A percentile compares a stretch with the other conserved stretches of the same genome.
phyloP scores from a whole-genome alignment of 352 stramenopile species.

The Phytophthora brassicae region DNA sequence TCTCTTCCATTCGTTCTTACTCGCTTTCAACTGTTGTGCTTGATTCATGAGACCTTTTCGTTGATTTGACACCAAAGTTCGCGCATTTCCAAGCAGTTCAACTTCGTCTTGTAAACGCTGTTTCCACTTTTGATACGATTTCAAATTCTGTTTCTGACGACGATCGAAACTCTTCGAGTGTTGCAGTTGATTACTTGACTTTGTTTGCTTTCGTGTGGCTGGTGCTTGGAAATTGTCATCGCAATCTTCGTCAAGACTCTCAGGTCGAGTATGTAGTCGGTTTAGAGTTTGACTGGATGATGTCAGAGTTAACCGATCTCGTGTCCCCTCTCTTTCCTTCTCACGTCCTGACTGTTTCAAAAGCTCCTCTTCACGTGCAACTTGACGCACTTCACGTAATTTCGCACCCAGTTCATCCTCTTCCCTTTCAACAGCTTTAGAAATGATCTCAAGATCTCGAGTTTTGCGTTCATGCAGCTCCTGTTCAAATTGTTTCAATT shows the following conservation, averaged over 20 bases:
- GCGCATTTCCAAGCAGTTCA: constrained; percentile 48
- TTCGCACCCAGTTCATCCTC: constrained; percentile 40
- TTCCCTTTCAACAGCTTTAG: constrained; percentile 44
- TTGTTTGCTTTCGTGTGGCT: not conserved
- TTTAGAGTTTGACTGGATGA: constrained; percentile 12
- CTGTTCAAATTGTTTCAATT: constrained; percentile 53
- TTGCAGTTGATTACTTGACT: constrained; percentile 9
- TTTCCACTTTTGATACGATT: constrained; percentile 43
- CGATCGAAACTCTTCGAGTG: constrained; percentile 1
- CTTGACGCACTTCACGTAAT: constrained; percentile 38
- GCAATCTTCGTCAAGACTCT: constrained; percentile 1
- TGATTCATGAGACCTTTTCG: constrained; percentile 54
- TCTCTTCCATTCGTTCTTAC: constrained; percentile 53
- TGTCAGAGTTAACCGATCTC: not conserved
- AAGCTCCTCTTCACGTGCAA: constrained; percentile 43
- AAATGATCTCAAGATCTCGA: constrained; percentile 43
- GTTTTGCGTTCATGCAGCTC: constrained; percentile 49
- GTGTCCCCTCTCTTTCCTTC: not conserved
- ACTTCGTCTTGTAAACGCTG: constrained; percentile 50
- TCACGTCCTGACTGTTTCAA: constrained; percentile 7
- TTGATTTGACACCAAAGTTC: constrained; percentile 42
- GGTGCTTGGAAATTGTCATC: not conserved
- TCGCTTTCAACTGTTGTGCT: constrained; percentile 50
- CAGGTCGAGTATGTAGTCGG: constrained; percentile 1
- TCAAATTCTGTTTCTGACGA: constrained; percentile 11